Evolutionary conservation across 257 asterid genomes (phyloP).

Genomic region (Asclepias syriaca): DNA sequence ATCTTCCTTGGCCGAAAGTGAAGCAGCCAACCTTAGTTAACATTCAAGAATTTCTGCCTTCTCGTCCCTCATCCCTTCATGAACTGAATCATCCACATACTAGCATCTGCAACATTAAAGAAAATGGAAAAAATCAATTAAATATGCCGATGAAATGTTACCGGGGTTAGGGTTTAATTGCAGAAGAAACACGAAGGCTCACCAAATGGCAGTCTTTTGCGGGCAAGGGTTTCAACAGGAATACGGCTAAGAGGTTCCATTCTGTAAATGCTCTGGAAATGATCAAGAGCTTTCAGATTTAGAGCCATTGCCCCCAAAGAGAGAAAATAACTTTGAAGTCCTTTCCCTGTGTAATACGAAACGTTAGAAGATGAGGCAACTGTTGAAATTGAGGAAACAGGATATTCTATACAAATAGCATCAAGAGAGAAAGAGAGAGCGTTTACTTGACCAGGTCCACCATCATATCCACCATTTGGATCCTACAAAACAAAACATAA

Average conservation of each 20-base stretch:
- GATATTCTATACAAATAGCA: not conserved
- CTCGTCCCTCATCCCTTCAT: slow-evolving; percentile 97
- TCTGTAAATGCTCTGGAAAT: not conserved
- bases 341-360: no score
- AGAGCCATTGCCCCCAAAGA: slow-evolving; percentile 19
- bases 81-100: slow-evolving; percentile 97
- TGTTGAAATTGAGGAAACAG: slow-evolving; percentile 15
- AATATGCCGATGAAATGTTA: not conserved
- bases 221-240: slow-evolving; percentile 90
- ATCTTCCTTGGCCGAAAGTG: slow-evolving; percentile 82
- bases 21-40: slow-evolving; percentile 93
- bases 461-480: slow-evolving; percentile 89
- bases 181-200: not conserved
- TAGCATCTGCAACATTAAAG: slow-evolving; percentile 57
- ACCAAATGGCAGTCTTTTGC: slow-evolving; percentile 92
- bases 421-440: slow-evolving; percentile 6
- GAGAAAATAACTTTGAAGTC: no score
- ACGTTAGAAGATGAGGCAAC: slow-evolving; percentile 68
- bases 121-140: slow-evolving; percentile 1
- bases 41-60: slow-evolving; percentile 68
- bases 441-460: slow-evolving; percentile 98
- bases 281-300: not conserved
- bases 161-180: slow-evolving; percentile 29
- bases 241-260: slow-evolving; percentile 95
- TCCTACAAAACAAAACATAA: slow-evolving; percentile 38